Conservation (phyloP, 768 basidiomycete genomes). For the Amanita phalloides region DNA sequence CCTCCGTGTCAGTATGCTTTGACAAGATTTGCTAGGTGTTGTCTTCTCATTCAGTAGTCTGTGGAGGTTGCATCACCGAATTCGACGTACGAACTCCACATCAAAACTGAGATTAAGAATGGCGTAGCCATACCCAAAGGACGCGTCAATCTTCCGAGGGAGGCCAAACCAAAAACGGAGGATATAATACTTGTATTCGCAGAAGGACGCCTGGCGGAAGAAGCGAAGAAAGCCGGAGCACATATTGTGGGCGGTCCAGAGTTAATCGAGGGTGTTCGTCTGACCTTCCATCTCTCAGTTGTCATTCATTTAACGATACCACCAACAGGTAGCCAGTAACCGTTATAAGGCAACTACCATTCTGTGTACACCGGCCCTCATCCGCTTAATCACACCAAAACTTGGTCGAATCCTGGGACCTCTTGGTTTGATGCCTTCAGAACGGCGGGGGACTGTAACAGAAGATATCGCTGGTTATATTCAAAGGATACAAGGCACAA, state of each 20-base stretch:
- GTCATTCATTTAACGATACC: not conserved
- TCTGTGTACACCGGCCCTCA: constrained; percentile 71
- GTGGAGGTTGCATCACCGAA: constrained; percentile 72
- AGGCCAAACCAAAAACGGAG: constrained; percentile 59
- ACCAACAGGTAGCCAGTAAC: constrained; percentile 55
- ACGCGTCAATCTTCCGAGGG: constrained; percentile 74
- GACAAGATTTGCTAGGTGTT: not conserved
- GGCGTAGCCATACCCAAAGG: constrained; percentile 84
- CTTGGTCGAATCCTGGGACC: constrained; percentile 77
- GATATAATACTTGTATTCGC: constrained; percentile 91
- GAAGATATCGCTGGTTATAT: constrained; percentile 82
- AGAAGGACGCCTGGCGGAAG: constrained; percentile 70
- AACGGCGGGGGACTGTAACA: constrained; percentile 88
- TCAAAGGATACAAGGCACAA: constrained; percentile 63
- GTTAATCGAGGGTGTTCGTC: constrained; percentile 72
- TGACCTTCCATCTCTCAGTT: not conserved
- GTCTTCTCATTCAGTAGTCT: constrained; percentile 35
- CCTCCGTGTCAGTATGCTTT: constrained; percentile 45
- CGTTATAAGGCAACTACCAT: constrained; percentile 74
- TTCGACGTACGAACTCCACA: constrained; percentile 68
- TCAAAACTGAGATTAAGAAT: constrained; percentile 71
- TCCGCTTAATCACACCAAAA: constrained; percentile 67
- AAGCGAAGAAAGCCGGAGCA: constrained; percentile 82
- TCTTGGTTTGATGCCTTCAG: constrained; percentile 91
- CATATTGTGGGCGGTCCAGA: constrained; percentile 87